Base-by-base conservation (phyloP, 1,139 yeast genomes). In the Hyphopichia pseudoburtonii region DNA sequence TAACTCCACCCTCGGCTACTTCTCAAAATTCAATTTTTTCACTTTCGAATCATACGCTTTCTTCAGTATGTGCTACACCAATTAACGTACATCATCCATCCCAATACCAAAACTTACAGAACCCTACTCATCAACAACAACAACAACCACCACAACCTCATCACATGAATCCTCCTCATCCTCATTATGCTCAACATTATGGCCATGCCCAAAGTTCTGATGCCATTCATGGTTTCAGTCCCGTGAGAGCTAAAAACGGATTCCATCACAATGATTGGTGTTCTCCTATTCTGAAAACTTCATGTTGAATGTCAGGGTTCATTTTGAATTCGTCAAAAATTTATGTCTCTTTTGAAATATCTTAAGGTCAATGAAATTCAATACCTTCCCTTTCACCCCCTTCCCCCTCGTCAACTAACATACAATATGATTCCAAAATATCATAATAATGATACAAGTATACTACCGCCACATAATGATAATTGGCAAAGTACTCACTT, bases 1-100 rank as follows among this genome's bases (percentile, higher is more conserved):
- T 60, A 16, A 67, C 73, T 2, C 73, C 73, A 17, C 73, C 73
- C 21, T 64, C 69, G 32, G 73, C 72, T 16, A 62, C 68, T 14
- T 66, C 73, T 3, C 72, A 65, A 47, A 59, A 64, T 38, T 64
- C 70, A 21, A 60, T 67, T 9, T 67, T 67, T 41, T 66, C 72
- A 11, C 32, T 18, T 28, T 34, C 36, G 17, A 58, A 56, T 42
- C 54, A 55, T 44, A 53, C 62, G 41, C 46, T 39, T 42, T 43
- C 26, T 21, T 58, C 66, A 23, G 53, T 51, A 17, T 60, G 60
- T 40, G 59, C 54, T 16, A 61, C 67, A 3, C 69, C 69, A 12
- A 51, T 58, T 23, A 56, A 57, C 29, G 30, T 10, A 24, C 28
- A 10, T 34, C 22, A 14, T 19, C 27, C 4, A 28, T 31, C 16